Base-by-base conservation (phyloP, 768 basidiomycete species). In the Trametes cinnabarina region DNA sequence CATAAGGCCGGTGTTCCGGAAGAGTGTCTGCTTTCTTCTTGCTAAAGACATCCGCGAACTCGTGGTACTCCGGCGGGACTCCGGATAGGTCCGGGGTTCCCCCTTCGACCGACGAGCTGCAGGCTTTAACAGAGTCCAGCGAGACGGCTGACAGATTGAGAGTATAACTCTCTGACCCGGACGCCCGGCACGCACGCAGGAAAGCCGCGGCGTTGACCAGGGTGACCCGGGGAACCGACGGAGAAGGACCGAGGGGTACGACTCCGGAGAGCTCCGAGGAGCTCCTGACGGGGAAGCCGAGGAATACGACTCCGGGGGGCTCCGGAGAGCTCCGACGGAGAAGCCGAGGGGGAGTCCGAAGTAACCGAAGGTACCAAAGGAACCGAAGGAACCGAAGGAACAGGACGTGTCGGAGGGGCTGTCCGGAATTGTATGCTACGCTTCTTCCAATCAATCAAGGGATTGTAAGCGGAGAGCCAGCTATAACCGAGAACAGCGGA, bases 401-500 rank as follows among this genome's bases (percentile, higher is more conserved):
- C 25, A 26, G 43, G 25, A 46, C 43, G 17, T 1, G 43, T 28
- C 12, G 43, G 10, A 11, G 49, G 49, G n/a, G 35, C 22, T 12
- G 35, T 26, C 17, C 49, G 23, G 49, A 50, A 50, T 50, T 50
- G 37, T 23, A 50, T 50, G 49, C 49, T 50, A 37, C 14, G 37
- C 49, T 50, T 50, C 37, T 50, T 50, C 49, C 37, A 50, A 15
- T 50, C 49, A 50, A 50, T 50, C 49, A 50, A 28, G 8, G 23
- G 49, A 50, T 39, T 50, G 49, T 50, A 50, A 23, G 22, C 15
- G 35, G 49, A 39, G 49, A 39, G 49, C 49, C 49, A 50, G 49
- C 49, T 50, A 23, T 50, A 50, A 39, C 49, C 47, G 12, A 52
- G 46, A 19, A 55, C 32, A 17, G 54, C 44, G 20, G 54, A 47